Percentiles rank a stretch among this genome's conserved stretches.
Evolutionary conservation across 208 protist genomes (phyloP).

Genomic region (Acanthamoeba healyi): DNA sequence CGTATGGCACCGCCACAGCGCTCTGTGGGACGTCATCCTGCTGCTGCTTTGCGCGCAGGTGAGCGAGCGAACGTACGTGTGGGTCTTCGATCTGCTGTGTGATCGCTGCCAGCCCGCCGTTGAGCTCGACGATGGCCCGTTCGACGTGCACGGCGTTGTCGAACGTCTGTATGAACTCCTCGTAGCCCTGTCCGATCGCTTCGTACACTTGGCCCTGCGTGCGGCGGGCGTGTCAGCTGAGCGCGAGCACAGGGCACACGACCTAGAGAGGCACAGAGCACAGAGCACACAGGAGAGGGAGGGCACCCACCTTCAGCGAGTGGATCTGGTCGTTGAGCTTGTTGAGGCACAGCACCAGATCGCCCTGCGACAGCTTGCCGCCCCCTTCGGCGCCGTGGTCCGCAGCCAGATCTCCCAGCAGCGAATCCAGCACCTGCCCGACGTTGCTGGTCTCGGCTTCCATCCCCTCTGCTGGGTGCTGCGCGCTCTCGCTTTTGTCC

Average conservation of each 20-base stretch:
- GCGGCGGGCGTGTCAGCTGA: not conserved
- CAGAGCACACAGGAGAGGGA: not conserved
- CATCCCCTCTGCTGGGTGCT: not conserved
- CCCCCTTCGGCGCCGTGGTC: too few species aligned
- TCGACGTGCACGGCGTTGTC: slow-evolving; percentile 5
- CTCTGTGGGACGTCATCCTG: too few species aligned
- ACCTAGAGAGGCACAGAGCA: too few species aligned
- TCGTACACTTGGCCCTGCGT: slow-evolving; percentile 48
- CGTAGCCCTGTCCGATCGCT: slow-evolving; percentile 8
- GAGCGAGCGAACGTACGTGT: too few species aligned
- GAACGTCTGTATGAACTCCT: slow-evolving; percentile 43
- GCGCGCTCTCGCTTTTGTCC: not conserved
- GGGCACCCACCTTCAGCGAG: not conserved
- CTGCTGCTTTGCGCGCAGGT: not conserved
- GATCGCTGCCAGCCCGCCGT: not conserved
- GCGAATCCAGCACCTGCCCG: not conserved
- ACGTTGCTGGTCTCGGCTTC: not conserved
- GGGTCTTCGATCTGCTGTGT: slow-evolving; percentile 49
- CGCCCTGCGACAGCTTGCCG: slow-evolving; percentile 11
- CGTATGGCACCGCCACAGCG: too few species aligned
- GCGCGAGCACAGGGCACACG: not conserved
- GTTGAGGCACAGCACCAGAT: slow-evolving; percentile 62
- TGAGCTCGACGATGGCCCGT: not conserved
- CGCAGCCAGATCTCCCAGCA: not conserved
- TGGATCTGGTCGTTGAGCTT: slow-evolving; percentile 56